These are phyloP conservation scores for Zopfochytrium polystomum DNA, from an alignment of 371 early-diverging fungal genomes.

Conservation along the genomic window DNA sequence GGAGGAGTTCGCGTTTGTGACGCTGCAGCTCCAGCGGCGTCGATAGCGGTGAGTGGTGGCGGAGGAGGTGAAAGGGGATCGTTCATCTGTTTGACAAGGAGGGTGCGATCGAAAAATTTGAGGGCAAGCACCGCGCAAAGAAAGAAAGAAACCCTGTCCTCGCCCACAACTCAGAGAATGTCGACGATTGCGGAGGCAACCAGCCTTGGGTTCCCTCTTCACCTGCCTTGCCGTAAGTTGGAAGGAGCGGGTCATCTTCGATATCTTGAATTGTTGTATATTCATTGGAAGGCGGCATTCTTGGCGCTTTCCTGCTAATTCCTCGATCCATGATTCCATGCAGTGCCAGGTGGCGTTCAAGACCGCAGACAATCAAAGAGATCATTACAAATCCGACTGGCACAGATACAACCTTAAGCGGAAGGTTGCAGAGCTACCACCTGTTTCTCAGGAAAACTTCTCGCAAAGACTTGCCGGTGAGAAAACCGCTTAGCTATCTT, in stretches of 20 bases:
- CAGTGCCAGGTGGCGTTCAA: constrained; percentile 82
- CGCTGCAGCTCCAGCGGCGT: too few relatives aligned
- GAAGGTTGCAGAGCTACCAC: constrained; percentile 80
- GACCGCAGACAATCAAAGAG: constrained; percentile 77
- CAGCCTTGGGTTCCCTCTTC: constrained; percentile 32
- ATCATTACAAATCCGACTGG: constrained; percentile 94
- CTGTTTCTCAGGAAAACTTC: constrained; percentile 79
- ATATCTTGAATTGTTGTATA: neutral
- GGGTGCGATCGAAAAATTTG: too few relatives aligned
- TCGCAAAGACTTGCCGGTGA: constrained; percentile 61
- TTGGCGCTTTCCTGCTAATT: neutral
- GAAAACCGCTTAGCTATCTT: neutral
- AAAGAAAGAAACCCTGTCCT: too few relatives aligned
- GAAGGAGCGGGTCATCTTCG: neutral
- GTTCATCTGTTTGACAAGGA: too few relatives aligned
- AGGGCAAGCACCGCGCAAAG: too few relatives aligned
- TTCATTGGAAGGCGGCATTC: neutral
- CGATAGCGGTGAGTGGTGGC: too few relatives aligned
- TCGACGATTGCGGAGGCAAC: too few relatives aligned
- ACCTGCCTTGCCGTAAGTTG: constrained; percentile 36
- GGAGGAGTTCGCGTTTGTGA: too few relatives aligned
- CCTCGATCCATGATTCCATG: neutral
- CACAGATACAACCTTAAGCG: constrained; percentile 97
- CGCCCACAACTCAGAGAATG: too few relatives aligned
- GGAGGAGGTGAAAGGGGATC: too few relatives aligned